Percentiles rank a stretch among this genome's conserved stretches.
Conservation (phyloP, 805 yeast genomes). For the Candida coquimbonensis region DNA sequence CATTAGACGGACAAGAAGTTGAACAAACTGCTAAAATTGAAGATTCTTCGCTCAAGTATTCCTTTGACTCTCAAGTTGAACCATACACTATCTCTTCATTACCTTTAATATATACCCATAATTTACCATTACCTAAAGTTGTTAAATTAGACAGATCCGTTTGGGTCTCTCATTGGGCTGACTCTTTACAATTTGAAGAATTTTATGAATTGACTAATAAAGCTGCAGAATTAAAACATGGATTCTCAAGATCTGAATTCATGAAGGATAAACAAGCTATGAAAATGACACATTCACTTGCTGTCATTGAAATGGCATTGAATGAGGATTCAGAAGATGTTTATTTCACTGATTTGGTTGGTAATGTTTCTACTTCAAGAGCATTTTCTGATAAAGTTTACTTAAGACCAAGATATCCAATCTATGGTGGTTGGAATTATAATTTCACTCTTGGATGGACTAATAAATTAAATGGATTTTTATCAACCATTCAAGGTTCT, state of each 20-base stretch:
- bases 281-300: slow-evolving; percentile 51
- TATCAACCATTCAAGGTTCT: slow-evolving; percentile 31
- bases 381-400: slow-evolving; percentile 34
- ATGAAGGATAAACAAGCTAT: slow-evolving; percentile 45
- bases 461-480: slow-evolving; percentile 44
- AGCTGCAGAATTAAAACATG: slow-evolving; percentile 62
- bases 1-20: slow-evolving; percentile 23
- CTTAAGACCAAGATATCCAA: slow-evolving; percentile 84
- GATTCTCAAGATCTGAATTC: slow-evolving; percentile 79
- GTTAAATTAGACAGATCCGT: slow-evolving; percentile 59
- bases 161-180: slow-evolving; percentile 87
- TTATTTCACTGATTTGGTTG: slow-evolving; percentile 84
- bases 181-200: slow-evolving; percentile 71
- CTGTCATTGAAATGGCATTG: slow-evolving; percentile 52
- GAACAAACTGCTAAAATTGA: slow-evolving; percentile 33
- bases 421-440: slow-evolving; percentile 94
- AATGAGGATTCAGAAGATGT: slow-evolving; percentile 50
- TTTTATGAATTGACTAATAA: slow-evolving; percentile 72
- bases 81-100: slow-evolving; percentile 45
- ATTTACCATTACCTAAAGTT: slow-evolving; percentile 57
- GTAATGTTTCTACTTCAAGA: slow-evolving; percentile 80
- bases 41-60: slow-evolving; percentile 38
- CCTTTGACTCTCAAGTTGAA: slow-evolving; percentile 40
- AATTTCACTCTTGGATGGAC: slow-evolving; percentile 97
- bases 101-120: slow-evolving; percentile 55